Conservation (phyloP, 805 yeast species). For the Saccharomyces kudriavzevii region DNA sequence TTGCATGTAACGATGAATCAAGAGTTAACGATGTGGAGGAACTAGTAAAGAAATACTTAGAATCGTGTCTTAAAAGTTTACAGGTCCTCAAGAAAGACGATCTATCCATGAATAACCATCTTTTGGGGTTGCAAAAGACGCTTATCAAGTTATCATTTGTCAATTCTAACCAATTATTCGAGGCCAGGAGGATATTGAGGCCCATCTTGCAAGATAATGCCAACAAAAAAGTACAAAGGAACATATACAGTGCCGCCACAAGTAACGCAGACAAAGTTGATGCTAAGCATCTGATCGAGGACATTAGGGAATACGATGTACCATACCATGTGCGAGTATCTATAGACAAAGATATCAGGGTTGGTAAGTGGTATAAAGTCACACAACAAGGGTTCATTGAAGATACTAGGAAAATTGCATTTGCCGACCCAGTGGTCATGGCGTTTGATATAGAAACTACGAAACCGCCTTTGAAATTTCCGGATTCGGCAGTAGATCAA, state of each 20-base stretch:
- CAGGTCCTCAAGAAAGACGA: constrained; percentile 65
- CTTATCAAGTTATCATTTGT: constrained; percentile 65
- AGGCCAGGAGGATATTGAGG: constrained; percentile 59
- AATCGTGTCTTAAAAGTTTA: constrained; percentile 50
- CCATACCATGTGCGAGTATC: constrained; percentile 95
- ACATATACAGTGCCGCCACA: constrained; percentile 39
- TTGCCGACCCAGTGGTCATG: constrained; percentile 93
- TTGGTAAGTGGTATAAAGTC: constrained; percentile 93
- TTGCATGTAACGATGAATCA: constrained; percentile 45
- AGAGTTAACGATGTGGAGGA: constrained; percentile 71
- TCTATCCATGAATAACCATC: constrained; percentile 73
- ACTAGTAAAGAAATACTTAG: constrained; percentile 59
- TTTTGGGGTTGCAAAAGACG: constrained; percentile 62
- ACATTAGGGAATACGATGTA: constrained; percentile 88
- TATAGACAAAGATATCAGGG: constrained; percentile 80
- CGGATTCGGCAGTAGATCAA: constrained; percentile 83
- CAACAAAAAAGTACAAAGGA: constrained; percentile 51
- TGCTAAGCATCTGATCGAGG: constrained; percentile 54
- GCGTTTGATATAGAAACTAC: constrained; percentile 98
- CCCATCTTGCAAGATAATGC: constrained; percentile 69
- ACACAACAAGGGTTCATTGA: constrained; percentile 49
- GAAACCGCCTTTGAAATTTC: constrained; percentile 91
- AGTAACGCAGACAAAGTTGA: constrained; percentile 30
- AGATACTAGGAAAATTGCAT: constrained; percentile 69
- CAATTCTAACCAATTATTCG: constrained; percentile 63